Base-by-base conservation (phyloP, 2,329 filamentous ascomycete species). In the Penicillium psychrosexuale region DNA sequence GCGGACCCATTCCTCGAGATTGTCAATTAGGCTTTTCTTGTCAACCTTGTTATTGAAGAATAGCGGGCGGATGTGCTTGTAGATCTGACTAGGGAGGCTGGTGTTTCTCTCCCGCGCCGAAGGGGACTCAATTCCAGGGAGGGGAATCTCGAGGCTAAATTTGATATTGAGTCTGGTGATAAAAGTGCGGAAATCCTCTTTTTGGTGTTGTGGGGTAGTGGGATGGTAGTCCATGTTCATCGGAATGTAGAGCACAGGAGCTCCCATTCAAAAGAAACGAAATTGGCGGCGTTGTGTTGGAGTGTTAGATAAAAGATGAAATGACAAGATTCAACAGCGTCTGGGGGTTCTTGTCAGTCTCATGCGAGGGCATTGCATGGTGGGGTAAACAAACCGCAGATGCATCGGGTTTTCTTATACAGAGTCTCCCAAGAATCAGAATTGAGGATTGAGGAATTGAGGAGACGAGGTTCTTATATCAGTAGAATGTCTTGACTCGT, bases 71-170 rank as follows among this genome's bases (percentile, higher is more conserved):
- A 76, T 62, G 1, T 63, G 60, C 3, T 56, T 57, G 38, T 69
- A 72, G 22, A 65, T 66, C 49, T 62, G 61, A 58, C 62, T 64
- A 5, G 57, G 59, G 6, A 65, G 48, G 0, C 66, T 56, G 5
- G 50, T 58, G 3, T 63, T 50, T 3, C 61, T 49, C 0, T 45
- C 37, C 1, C 59, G 59, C 0, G 48, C 45, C 0, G 58, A 56
- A 0, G 67, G 68, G 0, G 66, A 67, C 33, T 51, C 59, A 12
- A 59, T 39, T 1, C 37, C 49, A 1, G 61, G 63, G 39, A 66
- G 66, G 2, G 69, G 69, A 7, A 76, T 69, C 13, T 71, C 63
- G 2, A 76, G 60, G 2, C 62, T 63, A 58, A 69, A 77, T 31
- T 61, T 55, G 3, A 63, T 48, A 58, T 75, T 77, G 37, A 77